A percentile compares a stretch with the other conserved stretches of the same genome.
Evolutionary conservation across 2,329 filamentous ascomycete species (phyloP).

Genomic region (Stemphylium vesicarium): DNA sequence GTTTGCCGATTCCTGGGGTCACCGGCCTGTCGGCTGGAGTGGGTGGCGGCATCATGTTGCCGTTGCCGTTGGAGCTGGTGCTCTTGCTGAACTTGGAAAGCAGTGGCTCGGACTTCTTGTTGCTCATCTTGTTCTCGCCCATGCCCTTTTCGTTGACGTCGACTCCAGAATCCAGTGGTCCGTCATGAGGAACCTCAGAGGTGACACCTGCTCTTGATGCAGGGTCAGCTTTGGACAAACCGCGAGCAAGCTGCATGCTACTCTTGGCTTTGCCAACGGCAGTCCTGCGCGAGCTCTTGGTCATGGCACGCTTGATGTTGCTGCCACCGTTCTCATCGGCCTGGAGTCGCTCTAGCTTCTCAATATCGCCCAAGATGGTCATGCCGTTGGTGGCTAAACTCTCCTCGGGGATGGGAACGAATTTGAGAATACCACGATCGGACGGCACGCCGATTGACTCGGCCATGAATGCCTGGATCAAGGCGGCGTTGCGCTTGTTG

Average conservation of each 20-base stretch:
- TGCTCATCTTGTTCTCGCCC: slow-evolving; percentile 27
- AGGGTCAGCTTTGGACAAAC: slow-evolving; percentile 38
- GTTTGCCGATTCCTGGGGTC: slow-evolving; percentile 51
- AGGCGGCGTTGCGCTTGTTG: slow-evolving; percentile 80
- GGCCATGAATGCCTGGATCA: slow-evolving; percentile 77
- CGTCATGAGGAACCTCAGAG: slow-evolving; percentile 43
- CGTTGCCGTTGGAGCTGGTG: slow-evolving; percentile 15
- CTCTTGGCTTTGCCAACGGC: slow-evolving; percentile 45
- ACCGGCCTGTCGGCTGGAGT: slow-evolving; percentile 38
- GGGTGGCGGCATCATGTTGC: slow-evolving; percentile 33
- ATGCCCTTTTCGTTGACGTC: slow-evolving; percentile 38
- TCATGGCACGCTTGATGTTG: slow-evolving; percentile 51
- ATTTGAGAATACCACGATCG: slow-evolving; percentile 74
- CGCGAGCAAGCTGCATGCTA: slow-evolving; percentile 45
- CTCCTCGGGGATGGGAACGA: slow-evolving; percentile 72
- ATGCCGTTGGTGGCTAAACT: slow-evolving; percentile 73
- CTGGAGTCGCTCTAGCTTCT: slow-evolving; percentile 60
- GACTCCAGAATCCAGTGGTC: slow-evolving; percentile 45
- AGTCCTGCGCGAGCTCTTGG: slow-evolving; percentile 46
- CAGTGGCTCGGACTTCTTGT: slow-evolving; percentile 33
- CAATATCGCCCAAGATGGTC: slow-evolving; percentile 72
- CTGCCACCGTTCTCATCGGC: slow-evolving; percentile 48
- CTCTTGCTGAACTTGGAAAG: slow-evolving; percentile 30
- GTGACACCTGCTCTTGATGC: slow-evolving; percentile 35
- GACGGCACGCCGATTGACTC: slow-evolving; percentile 71